phyloP scores from a whole-genome alignment of 441 rosid species.

The Erysimum cheiri region DNA sequence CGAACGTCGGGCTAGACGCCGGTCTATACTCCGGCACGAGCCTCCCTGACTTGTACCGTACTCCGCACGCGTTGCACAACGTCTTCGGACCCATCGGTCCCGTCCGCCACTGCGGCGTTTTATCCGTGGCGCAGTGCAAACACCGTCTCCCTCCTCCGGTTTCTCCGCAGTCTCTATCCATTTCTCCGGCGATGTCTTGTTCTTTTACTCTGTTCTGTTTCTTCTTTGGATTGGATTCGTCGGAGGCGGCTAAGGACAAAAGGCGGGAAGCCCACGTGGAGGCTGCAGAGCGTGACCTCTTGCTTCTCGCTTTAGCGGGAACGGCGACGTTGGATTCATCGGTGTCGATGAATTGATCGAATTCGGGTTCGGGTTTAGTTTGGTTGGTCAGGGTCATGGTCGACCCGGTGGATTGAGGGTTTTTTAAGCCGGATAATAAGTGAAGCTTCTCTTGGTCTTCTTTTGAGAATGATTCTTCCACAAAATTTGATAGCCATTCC shows the following conservation, averaged over 20 bases:
- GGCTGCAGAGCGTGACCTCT: slow-evolving; percentile 81
- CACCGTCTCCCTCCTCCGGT: slow-evolving; percentile 62
- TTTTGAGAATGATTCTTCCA: slow-evolving; percentile 92
- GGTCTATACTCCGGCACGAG: slow-evolving; percentile 92
- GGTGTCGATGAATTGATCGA: slow-evolving; percentile 32
- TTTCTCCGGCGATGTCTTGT: slow-evolving; percentile 40
- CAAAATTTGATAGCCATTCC: slow-evolving; percentile 94
- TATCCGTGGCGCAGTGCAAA: slow-evolving; percentile 86
- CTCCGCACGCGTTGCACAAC: slow-evolving; percentile 90
- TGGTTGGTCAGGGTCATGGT: slow-evolving; percentile 47
- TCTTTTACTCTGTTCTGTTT: slow-evolving; percentile 42
- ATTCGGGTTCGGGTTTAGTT: slow-evolving; percentile 40
- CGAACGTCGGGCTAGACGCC: slow-evolving; percentile 86
- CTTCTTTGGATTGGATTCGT: slow-evolving; percentile 45
- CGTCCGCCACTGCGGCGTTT: slow-evolving; percentile 97
- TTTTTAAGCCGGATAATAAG: slow-evolving; percentile 68
- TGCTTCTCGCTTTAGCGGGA: slow-evolving; percentile 93
- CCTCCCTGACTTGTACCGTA: slow-evolving; percentile 84
- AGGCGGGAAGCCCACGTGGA: slow-evolving; percentile 87
- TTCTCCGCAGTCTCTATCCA: slow-evolving; percentile 34
- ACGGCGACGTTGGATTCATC: slow-evolving; percentile 53
- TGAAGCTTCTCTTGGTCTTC: slow-evolving; percentile 89
- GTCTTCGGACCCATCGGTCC: slow-evolving; percentile 98
- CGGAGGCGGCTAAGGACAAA: slow-evolving; percentile 54
- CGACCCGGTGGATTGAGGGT: slow-evolving; percentile 51